These are phyloP conservation scores for Volvox reticuliferus DNA, from an alignment of 139 green algal genomes.

Conservation along the genomic window DNA sequence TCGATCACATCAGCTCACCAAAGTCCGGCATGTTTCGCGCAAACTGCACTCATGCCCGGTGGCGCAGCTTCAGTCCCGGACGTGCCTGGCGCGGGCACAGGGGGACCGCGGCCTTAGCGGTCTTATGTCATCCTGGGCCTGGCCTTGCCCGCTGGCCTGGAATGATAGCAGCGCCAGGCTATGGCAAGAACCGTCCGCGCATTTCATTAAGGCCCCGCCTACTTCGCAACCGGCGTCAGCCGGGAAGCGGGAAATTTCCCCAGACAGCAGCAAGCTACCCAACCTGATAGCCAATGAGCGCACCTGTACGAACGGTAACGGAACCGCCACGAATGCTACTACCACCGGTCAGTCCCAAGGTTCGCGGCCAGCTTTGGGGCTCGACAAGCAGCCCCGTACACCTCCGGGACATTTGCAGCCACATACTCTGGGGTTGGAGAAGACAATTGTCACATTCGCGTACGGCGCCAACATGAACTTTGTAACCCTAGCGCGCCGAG, in stretches of 20 bases:
- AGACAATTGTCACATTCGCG: not conserved
- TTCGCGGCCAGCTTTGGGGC: too few species aligned
- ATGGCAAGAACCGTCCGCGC: not conserved
- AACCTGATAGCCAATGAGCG: not conserved
- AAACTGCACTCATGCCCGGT: not conserved
- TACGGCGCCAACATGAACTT: conserved; percentile 60
- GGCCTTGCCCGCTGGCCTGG: not conserved
- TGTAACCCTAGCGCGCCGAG: conserved; percentile 49
- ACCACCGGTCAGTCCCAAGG: too few species aligned
- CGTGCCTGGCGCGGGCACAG: not conserved
- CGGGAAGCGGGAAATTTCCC: not conserved
- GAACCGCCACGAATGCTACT: not conserved
- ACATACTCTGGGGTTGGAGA: too few species aligned
- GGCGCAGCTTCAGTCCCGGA: not conserved
- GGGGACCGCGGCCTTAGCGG: not conserved
- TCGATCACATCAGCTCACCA: not conserved
- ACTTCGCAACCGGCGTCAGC: not conserved
- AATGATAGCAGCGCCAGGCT: not conserved
- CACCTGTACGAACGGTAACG: not conserved
- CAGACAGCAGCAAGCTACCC: not conserved
- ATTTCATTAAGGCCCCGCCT: not conserved
- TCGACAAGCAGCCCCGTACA: too few species aligned
- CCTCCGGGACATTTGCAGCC: too few species aligned
- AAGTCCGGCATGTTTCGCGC: not conserved
- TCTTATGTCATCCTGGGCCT: not conserved